Conservation (phyloP, 1,139 yeast species). For the Meyerozyma smithsonii region DNA sequence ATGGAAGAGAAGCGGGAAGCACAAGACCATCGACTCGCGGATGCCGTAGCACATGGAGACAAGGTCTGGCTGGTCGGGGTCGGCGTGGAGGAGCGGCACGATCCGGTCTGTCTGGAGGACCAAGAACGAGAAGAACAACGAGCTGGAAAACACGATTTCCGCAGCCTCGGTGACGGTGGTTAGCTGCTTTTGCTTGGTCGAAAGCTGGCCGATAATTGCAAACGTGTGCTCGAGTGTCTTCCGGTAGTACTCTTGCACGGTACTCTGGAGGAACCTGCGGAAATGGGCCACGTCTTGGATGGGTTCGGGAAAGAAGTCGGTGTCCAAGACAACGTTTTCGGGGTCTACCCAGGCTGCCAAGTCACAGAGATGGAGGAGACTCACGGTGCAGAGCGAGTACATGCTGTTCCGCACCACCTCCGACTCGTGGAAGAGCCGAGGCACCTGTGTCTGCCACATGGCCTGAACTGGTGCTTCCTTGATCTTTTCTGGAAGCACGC, state of each 20-base stretch:
- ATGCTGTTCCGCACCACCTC: slow-evolving; percentile 19
- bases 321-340: not conserved
- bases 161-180: slow-evolving; percentile 12
- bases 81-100: slow-evolving; percentile 25
- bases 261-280: slow-evolving; percentile 1
- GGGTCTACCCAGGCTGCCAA: slow-evolving; percentile 6
- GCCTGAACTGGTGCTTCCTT: not conserved
- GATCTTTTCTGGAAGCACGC: not conserved
- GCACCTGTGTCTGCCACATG: slow-evolving; percentile 4
- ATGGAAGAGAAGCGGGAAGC: slow-evolving; percentile 11
- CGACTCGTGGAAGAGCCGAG: slow-evolving; percentile 17
- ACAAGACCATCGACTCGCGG: slow-evolving; percentile 10
- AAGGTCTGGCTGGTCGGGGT: slow-evolving; percentile 15
- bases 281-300: not conserved
- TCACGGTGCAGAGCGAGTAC: slow-evolving; percentile 21
- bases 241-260: not conserved
- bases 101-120: slow-evolving; percentile 28
- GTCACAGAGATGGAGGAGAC: slow-evolving; percentile 15
- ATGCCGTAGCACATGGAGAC: slow-evolving; percentile 19
- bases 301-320: not conserved
- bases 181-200: slow-evolving; percentile 10
- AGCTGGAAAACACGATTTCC: slow-evolving; percentile 20
- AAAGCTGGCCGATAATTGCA: slow-evolving; percentile 5
- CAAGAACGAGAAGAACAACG: slow-evolving; percentile 23
- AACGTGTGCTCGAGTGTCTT: slow-evolving; percentile 5